A percentile compares a stretch with the other conserved stretches of the same genome.
Conservation (phyloP, 176 grass and related monocot genomes). For the Otatea glauca region DNA sequence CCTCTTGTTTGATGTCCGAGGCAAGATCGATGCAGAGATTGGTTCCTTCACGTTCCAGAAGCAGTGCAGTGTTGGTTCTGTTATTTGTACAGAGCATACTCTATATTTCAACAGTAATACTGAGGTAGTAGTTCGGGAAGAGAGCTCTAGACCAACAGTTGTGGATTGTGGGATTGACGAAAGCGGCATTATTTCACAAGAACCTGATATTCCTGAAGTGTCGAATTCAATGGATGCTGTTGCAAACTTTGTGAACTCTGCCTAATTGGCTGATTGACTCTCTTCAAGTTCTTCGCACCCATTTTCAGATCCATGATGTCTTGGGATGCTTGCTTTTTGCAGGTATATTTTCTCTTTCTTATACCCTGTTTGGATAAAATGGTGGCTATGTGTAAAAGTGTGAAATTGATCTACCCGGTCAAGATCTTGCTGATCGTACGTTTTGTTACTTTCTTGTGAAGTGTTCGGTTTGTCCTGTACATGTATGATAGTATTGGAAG, state of each 20-base stretch:
- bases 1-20: conserved; percentile 61
- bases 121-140: conserved; percentile 40
- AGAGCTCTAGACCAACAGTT: conserved; percentile 41
- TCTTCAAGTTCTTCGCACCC: not conserved
- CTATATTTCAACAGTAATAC: not conserved
- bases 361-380: conserved; percentile 41
- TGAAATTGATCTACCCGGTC: conserved; percentile 8
- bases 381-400: not conserved
- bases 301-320: conserved; percentile 15
- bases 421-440: conserved; percentile 16
- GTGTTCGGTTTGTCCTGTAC: conserved; percentile 1
- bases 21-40: conserved; percentile 79
- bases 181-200: conserved; percentile 39
- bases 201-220: conserved; percentile 40
- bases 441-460: conserved; percentile 21
- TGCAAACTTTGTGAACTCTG: conserved; percentile 47
- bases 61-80: conserved; percentile 43
- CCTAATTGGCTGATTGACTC: conserved; percentile 35
- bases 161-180: conserved; percentile 48
- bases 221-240: conserved; percentile 49
- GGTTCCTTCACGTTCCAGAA: conserved; percentile 49
- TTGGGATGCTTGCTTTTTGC: conserved; percentile 4
- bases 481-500: not conserved
- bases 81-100: conserved; percentile 20
- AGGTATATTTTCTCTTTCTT: not conserved